Percentiles rank a stretch among this genome's conserved stretches.
phyloP scores from a whole-genome alignment of 2,329 filamentous ascomycete species.

The Penicillium sp. region DNA sequence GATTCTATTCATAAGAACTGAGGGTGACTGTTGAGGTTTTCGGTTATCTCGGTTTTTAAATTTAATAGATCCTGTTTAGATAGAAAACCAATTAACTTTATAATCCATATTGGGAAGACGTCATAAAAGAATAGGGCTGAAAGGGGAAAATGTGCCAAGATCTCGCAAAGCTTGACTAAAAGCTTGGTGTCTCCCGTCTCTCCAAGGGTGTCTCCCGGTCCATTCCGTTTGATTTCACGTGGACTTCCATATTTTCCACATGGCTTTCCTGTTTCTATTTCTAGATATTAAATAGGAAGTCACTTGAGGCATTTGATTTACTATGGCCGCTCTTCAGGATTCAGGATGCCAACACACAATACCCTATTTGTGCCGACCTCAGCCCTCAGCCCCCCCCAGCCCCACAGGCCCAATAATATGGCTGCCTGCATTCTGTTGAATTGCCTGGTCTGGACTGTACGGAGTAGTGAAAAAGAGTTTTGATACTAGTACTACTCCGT shows the following conservation, averaged over 20 bases:
- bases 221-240: neutral
- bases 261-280: neutral
- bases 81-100: neutral
- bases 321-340: neutral
- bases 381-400: conserved; percentile 7
- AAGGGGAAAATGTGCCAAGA: conserved; percentile 5
- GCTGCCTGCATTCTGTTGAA: neutral
- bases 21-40: neutral
- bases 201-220: too few relatives aligned
- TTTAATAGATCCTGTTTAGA: neutral
- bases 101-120: neutral
- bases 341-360: neutral
- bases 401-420: neutral
- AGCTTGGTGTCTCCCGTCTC: conserved; percentile 1
- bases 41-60: neutral
- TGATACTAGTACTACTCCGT: neutral
- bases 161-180: conserved; percentile 9
- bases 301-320: too few relatives aligned
- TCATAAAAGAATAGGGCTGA: conserved; percentile 5
- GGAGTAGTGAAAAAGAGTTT: neutral
- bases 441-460: neutral
- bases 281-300: too few relatives aligned
- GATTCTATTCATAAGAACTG: neutral
- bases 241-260: neutral
- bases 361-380: neutral